phyloP scores from a whole-genome alignment of 176 grass and related monocot species.

The Avena atlantica region DNA sequence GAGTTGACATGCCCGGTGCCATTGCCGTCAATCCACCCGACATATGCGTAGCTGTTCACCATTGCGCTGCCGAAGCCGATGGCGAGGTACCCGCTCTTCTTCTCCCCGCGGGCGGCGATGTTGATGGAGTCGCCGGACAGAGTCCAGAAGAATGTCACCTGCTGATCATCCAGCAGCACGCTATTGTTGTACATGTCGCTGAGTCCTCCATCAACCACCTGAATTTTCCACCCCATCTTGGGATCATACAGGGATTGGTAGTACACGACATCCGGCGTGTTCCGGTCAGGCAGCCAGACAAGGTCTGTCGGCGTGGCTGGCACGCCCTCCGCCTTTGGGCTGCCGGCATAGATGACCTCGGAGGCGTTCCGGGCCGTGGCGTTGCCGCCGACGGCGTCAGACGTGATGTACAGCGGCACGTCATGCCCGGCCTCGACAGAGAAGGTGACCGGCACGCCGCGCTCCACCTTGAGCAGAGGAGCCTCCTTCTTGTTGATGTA shows the following conservation, averaged over 20 bases:
- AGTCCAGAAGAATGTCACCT: conserved; percentile 89
- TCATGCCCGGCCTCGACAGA: conserved; percentile 92
- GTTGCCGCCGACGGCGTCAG: conserved; percentile 79
- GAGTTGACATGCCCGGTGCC: conserved; percentile 68
- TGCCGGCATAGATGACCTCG: conserved; percentile 81
- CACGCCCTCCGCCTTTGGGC: conserved; percentile 62
- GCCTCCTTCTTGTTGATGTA: conserved; percentile 99
- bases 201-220: conserved; percentile 82
- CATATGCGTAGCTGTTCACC: conserved; percentile 85
- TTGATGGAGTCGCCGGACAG: conserved; percentile 71
- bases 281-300: conserved; percentile 77
- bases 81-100: conserved; percentile 84
- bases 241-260: conserved; percentile 84
- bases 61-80: conserved; percentile 74
- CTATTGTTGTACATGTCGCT: conserved; percentile 96
- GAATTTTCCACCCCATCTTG: conserved; percentile 94
- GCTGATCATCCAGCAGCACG: conserved; percentile 85
- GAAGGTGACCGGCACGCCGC: conserved; percentile 93
- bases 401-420: conserved; percentile 87
- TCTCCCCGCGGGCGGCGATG: conserved; percentile 75
- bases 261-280: conserved; percentile 87
- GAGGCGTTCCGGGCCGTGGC: conserved; percentile 72
- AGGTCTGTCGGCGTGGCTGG: conserved; percentile 73
- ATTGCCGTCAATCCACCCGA: conserved; percentile 80
- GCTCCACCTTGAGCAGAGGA: conserved; percentile 90